These are phyloP conservation scores for Aspergillus nanangensis DNA, from an alignment of 495 filamentous ascomycete genomes.

Conservation along the genomic window DNA sequence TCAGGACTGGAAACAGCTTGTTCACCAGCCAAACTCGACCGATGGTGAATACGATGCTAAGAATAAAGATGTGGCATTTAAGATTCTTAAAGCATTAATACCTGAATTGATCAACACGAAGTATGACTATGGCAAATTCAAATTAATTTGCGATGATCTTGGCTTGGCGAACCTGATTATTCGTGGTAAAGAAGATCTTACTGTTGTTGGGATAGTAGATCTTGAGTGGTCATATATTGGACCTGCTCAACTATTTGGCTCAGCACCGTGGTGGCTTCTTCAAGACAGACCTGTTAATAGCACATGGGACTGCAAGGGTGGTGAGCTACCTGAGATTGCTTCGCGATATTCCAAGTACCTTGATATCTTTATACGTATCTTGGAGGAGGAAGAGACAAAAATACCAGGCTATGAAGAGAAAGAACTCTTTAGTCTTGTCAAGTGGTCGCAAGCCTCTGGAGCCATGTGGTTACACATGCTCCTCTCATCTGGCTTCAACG, in stretches of 20 bases:
- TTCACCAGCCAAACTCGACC: constrained; percentile 28
- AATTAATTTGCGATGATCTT: constrained; percentile 34
- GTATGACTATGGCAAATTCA: constrained; percentile 25
- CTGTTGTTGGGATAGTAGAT: constrained; percentile 30
- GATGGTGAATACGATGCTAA: constrained; percentile 15
- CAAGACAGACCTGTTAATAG: constrained; percentile 22
- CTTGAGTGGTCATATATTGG: constrained; percentile 34
- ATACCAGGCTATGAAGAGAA: constrained; percentile 17
- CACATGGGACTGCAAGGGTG: constrained; percentile 20
- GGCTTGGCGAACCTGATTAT: constrained; percentile 33
- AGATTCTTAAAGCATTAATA: constrained; percentile 20
- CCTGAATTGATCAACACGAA: constrained; percentile 17
- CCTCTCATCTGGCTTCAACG: constrained; percentile 27
- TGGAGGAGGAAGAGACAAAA: constrained; percentile 32
- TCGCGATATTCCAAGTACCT: constrained; percentile 26
- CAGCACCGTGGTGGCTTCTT: constrained; percentile 35
- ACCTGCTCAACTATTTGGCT: constrained; percentile 31
- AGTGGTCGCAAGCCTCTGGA: constrained; percentile 23
- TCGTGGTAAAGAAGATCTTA: constrained; percentile 22
- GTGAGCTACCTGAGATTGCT: constrained; percentile 18
- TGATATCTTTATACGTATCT: constrained; percentile 24
- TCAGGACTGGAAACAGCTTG: constrained; percentile 32
- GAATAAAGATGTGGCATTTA: constrained; percentile 21
- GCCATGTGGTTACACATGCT: constrained; percentile 34
- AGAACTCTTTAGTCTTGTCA: constrained; percentile 28